A percentile compares a stretch with the other conserved stretches of the same genome.
Evolutionary conservation across 2,329 filamentous ascomycete species (phyloP).

Genomic region (Gliomastix tumulicola): DNA sequence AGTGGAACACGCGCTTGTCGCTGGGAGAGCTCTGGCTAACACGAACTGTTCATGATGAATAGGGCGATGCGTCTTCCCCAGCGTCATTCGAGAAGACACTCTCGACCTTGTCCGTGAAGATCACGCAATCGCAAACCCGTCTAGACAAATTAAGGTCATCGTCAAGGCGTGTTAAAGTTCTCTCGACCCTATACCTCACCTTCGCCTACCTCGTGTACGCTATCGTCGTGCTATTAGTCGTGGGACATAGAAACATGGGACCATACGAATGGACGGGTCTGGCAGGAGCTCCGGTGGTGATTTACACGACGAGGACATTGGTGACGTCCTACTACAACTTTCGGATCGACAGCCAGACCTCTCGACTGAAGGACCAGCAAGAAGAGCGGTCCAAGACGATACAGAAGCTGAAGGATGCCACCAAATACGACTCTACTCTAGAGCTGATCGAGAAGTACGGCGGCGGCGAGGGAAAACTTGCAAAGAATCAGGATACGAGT

Average conservation of each 20-base stretch:
- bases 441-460: conserved; percentile 94
- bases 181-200: conserved; percentile 84
- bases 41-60: not conserved
- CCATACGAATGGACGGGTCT: conserved; percentile 72
- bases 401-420: conserved; percentile 88
- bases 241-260: conserved; percentile 76
- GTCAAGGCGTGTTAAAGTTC: conserved; percentile 71
- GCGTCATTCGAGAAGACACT: conserved; percentile 91
- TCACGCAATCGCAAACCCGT: conserved; percentile 63
- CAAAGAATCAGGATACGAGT: conserved; percentile 7
- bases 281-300: conserved; percentile 73
- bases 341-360: conserved; percentile 63
- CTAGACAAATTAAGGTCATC: conserved; percentile 68
- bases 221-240: conserved; percentile 74
- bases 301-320: conserved; percentile 49
- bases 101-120: conserved; percentile 74
- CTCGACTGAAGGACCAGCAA: conserved; percentile 66
- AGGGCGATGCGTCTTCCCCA: conserved; percentile 76
- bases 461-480: conserved; percentile 47
- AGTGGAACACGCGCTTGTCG: not conserved
- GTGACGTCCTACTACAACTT: conserved; percentile 72
- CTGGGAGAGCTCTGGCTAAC: not conserved
- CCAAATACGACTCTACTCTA: conserved; percentile 92
- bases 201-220: conserved; percentile 86
- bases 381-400: conserved; percentile 81